Percentiles rank a stretch among this genome's conserved stretches.
These are phyloP conservation scores for Aspergillus sp. DNA, from an alignment of 2,329 filamentous ascomycete species.

Conservation along the genomic window DNA sequence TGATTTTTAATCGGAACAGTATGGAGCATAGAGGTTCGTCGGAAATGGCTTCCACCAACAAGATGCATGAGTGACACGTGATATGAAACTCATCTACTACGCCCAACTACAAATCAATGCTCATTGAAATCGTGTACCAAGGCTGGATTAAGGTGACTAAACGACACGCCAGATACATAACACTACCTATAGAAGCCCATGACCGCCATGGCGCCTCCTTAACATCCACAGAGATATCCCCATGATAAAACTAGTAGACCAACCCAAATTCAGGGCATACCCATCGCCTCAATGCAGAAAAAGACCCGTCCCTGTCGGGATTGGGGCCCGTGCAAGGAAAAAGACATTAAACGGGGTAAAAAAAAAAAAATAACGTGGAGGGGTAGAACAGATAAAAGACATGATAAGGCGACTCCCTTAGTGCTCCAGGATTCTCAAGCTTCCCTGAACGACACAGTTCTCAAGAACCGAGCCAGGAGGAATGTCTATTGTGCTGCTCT, in stretches of 20 bases:
- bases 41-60: too few relatives aligned
- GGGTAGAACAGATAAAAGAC: conserved; percentile 5
- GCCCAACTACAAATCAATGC: too few relatives aligned
- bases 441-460: conserved; percentile 98
- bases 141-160: not conserved
- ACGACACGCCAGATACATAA: conserved; percentile 7
- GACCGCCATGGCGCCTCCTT: conserved; percentile 20
- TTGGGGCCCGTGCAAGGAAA: too few relatives aligned
- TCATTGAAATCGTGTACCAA: not conserved
- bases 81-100: too few relatives aligned
- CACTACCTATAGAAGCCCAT: conserved; percentile 19
- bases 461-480: conserved; percentile 94
- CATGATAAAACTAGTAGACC: not conserved
- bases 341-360: not conserved
- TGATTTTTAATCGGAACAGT: too few relatives aligned
- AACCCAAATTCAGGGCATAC: too few relatives aligned
- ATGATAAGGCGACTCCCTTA: conserved; percentile 30
- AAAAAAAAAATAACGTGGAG: not conserved
- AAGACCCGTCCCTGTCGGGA: too few relatives aligned
- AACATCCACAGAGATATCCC: conserved; percentile 1
- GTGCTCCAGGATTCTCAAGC: conserved; percentile 67
- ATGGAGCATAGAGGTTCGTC: too few relatives aligned
- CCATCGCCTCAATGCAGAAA: too few relatives aligned
- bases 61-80: too few relatives aligned
- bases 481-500: conserved; percentile 96